phyloP scores from a whole-genome alignment of 2,329 filamentous ascomycete genomes.

The Fusarium tanahbumbuense region DNA sequence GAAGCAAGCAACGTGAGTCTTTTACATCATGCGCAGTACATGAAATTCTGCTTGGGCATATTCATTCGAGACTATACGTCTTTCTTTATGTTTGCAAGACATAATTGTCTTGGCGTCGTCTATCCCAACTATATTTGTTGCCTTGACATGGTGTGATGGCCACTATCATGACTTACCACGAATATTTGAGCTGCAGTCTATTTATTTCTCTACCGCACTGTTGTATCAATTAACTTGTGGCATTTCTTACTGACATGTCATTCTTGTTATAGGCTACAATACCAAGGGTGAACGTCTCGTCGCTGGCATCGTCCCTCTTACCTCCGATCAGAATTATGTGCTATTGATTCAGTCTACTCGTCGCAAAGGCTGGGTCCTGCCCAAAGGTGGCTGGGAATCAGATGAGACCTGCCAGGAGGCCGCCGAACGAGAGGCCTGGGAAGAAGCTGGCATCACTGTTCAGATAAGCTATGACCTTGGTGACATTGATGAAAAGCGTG shows the following conservation, averaged over 20 bases:
- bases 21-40: conserved; percentile 20
- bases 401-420: conserved; percentile 90
- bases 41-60: neutral
- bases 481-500: conserved; percentile 83
- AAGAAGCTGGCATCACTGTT: conserved; percentile 93
- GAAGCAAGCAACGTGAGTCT: conserved; percentile 83
- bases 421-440: conserved; percentile 93
- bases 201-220: neutral
- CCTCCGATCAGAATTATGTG: conserved; percentile 85
- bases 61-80: neutral
- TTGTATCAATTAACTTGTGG: conserved; percentile 10
- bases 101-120: conserved; percentile 7
- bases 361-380: conserved; percentile 93
- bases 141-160: conserved; percentile 15
- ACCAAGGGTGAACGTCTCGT: conserved; percentile 93
- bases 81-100: neutral
- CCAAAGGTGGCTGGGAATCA: conserved; percentile 97
- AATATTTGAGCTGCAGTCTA: conserved; percentile 8
- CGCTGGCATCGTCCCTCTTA: conserved; percentile 92
- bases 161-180: conserved; percentile 18
- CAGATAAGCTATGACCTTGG: conserved; percentile 87
- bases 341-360: conserved; percentile 93
- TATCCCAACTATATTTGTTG: conserved; percentile 4
- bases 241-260: conserved; percentile 34
- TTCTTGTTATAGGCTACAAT: conserved; percentile 78